Evolutionary conservation across 129 eudicot species (phyloP), one percentile per base, ranked within the genome.

Genomic region (Saussurea involucrata): DNA sequence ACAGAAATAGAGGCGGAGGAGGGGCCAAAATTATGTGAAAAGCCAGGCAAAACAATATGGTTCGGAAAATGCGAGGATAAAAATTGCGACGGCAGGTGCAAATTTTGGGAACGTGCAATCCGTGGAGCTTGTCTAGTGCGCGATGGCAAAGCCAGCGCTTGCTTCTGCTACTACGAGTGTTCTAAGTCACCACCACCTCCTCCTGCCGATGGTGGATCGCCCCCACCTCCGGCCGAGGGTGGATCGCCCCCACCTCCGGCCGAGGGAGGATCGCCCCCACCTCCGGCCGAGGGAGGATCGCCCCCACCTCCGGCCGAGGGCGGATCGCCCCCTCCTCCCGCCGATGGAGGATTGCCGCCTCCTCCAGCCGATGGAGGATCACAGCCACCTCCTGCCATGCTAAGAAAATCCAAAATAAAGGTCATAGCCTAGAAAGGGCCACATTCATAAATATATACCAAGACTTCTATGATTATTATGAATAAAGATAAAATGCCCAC

Each of bases 1-100:
- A 31, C 24, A 66, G 71, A 66, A 31, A 29, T 31, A 4, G 24
- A 6, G 24, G 33, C 24, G 3, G 44, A 6, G 5, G 18, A 4
- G 20, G 6, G 3, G 57, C 57, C 57, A 66, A 17, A 29, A 65
- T 5, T 73, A 46, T 79, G 78, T 72, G 83, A 79, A 79, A 46
- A 32, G 20, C 0, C 3, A 27, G 64, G 78, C 40, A 32, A 17
- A 18, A 64, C 78, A 13, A 46, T 46, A 1, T 72, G 20, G 34
- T 31, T 72, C 0, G 83, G 78, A 15, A 24, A 9, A 10, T 79
- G 83, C 3, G 22, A 20, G 15, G 6, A 1, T 32, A 46, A 53
- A 8, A n/a, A 24, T 32, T 79, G 83, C 24, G 40, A 79, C 68
- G 1, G n/a, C 1, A 65, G 34, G 60, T 79, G 83, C 63, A 44